Evolutionary conservation across 768 basidiomycete species (phyloP).

Genomic region (Tephrocybe rancida): DNA sequence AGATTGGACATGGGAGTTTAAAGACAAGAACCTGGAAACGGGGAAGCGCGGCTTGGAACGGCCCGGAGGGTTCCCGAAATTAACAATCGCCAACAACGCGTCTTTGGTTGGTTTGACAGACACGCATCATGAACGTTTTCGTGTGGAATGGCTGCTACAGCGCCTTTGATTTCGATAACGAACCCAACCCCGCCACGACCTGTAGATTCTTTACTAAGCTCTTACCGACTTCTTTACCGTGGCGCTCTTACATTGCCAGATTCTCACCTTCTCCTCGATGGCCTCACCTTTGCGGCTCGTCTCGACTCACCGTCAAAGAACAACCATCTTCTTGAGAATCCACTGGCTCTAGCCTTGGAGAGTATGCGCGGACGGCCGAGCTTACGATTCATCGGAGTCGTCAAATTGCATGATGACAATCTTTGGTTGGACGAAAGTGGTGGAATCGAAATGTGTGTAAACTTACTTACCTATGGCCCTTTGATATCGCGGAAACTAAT

Average conservation of each 20-base stretch:
- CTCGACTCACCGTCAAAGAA: constrained; percentile 42
- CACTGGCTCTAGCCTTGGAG: constrained; percentile 72
- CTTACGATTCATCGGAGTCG: constrained; percentile 58
- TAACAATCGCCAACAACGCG: constrained; percentile 19
- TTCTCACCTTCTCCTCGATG: constrained; percentile 72
- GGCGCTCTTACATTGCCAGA: constrained; percentile 76
- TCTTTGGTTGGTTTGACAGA: constrained; percentile 5
- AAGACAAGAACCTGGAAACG: background rate
- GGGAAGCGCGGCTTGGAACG: background rate
- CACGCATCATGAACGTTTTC: constrained; percentile 23
- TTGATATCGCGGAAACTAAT: constrained; percentile 1
- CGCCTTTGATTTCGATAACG: constrained; percentile 13
- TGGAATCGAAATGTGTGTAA: constrained; percentile 40
- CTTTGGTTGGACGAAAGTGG: constrained; percentile 63
- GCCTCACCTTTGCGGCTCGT: constrained; percentile 65
- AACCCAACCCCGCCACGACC: constrained; percentile 22
- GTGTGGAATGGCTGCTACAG: constrained; percentile 16
- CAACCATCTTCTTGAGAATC: constrained; percentile 59
- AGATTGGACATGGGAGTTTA: constrained; percentile 16
- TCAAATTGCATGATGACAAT: constrained; percentile 50
- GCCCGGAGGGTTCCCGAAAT: background rate
- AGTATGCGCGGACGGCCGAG: constrained; percentile 78
- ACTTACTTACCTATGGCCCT: background rate
- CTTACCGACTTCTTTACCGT: constrained; percentile 70
- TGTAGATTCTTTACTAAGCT: constrained; percentile 8